Evolutionary conservation across 176 grass and related monocot species (phyloP), one percentile per base, ranked within the genome.

Genomic region (Saccharum spontaneum): DNA sequence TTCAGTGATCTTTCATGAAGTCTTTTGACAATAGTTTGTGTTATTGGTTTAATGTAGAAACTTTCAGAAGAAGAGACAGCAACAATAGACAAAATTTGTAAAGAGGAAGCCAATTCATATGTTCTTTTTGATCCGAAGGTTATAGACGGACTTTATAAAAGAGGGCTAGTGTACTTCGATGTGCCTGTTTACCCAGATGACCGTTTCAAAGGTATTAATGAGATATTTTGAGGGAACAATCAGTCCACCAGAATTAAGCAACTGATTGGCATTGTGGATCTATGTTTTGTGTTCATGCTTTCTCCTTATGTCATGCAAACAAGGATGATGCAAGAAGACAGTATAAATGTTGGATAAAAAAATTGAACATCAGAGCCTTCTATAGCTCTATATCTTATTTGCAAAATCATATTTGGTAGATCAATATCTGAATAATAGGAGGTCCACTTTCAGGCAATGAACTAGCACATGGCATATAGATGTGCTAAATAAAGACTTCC

Each of bases 81-180:
- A 92, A 91, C 91, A 46, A 98, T 98, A 86, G 97, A 98, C 88
- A 98, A 95, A 85, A 93, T 98, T 75, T 98, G 93, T 86, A 95
- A 95, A 86, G 92, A 93, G 81, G 97, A 98, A 90, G 97, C 91
- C 31, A 98, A 96, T 87, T 94, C 91, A 76, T 96, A 85, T 91
- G 84, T 98, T 73, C 88, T 98, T 65, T 98, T 98, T 90, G 97
- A 98, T 84, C 86, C 84, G 17, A 90, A 92, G 60, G 73, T 98
- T 69, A 85, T 98, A 86, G 91, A 91, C 76, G 89, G 84, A 77
- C 91, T 90, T 75, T 90, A 88, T 71, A 98, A 83, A 88, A 88
- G 92, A 89, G 95, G 92, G 30, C 73, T 98, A 59, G 86, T 98
- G 78, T 98, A 91, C 76, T 98, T 93, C 65, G 95, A 98, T 88